Conservation (phyloP, 495 filamentous ascomycete genomes). For the Durotheca rogersii region DNA sequence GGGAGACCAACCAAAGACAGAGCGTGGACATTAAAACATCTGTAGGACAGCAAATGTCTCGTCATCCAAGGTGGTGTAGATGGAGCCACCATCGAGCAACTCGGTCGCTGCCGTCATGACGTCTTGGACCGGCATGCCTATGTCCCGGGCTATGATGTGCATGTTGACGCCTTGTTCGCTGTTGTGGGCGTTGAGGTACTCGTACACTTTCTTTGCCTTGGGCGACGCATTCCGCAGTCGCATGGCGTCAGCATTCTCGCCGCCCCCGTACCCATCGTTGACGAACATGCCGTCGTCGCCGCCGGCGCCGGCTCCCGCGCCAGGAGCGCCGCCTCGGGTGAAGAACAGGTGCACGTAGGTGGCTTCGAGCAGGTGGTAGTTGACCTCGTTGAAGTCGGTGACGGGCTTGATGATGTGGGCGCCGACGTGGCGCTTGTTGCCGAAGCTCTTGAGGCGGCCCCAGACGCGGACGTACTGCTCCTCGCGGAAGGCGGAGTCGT, state of each 20-base stretch:
- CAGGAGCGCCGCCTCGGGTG: slow-evolving; percentile 66
- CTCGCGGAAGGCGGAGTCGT: slow-evolving; percentile 44
- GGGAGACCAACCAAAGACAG: background rate
- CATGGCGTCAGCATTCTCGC: slow-evolving; percentile 35
- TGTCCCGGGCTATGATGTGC: slow-evolving; percentile 65
- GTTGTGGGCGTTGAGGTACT: slow-evolving; percentile 62
- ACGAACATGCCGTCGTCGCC: slow-evolving; percentile 58
- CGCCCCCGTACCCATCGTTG: slow-evolving; percentile 44
- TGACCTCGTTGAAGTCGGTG: slow-evolving; percentile 85
- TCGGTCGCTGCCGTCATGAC: slow-evolving; percentile 77
- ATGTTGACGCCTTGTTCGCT: slow-evolving; percentile 79
- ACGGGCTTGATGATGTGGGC: slow-evolving; percentile 80
- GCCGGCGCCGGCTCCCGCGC: slow-evolving; percentile 30
- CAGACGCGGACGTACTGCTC: slow-evolving; percentile 80
- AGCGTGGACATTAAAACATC: slow-evolving; percentile 13
- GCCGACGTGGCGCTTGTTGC: slow-evolving; percentile 74
- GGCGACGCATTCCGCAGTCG: slow-evolving; percentile 53
- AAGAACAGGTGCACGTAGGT: slow-evolving; percentile 83
- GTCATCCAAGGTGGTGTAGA: slow-evolving; percentile 92
- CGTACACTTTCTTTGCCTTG: slow-evolving; percentile 65
- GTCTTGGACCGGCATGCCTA: slow-evolving; percentile 63
- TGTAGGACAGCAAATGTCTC: slow-evolving; percentile 75
- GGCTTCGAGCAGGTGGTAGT: slow-evolving; percentile 85
- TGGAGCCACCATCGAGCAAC: slow-evolving; percentile 66
- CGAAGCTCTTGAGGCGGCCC: slow-evolving; percentile 75